Percentiles rank a stretch among this genome's conserved stretches.
Conservation (phyloP, 192 early-diverging fungal genomes). For the Thamnidium elegans region DNA sequence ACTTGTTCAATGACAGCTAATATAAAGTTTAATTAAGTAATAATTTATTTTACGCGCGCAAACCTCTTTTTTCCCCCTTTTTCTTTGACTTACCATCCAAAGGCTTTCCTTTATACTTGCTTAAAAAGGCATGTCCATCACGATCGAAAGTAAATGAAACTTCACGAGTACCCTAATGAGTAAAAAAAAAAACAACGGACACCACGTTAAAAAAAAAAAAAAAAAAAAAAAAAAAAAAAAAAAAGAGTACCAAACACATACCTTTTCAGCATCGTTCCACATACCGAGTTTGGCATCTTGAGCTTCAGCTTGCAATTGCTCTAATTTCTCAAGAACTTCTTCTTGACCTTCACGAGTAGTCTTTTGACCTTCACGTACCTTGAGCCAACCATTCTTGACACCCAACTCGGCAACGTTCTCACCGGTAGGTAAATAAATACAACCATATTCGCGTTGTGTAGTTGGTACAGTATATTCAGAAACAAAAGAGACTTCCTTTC, state of each 20-base stretch:
- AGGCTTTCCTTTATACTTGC: constrained; percentile 75
- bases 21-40: neutral
- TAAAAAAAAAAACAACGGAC: neutral
- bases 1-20: constrained; percentile 90
- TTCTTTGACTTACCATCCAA: constrained; percentile 56
- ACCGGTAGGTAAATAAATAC: constrained; percentile 42
- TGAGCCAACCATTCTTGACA: constrained; percentile 83
- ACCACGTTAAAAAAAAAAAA: neutral
- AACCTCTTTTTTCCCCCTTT: neutral
- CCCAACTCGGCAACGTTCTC: constrained; percentile 70
- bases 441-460: constrained; percentile 68
- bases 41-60: neutral
- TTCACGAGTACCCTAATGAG: constrained; percentile 43
- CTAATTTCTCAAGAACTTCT: constrained; percentile 46
- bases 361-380: constrained; percentile 64
- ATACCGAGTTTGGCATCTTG: constrained; percentile 68
- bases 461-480: constrained; percentile 73
- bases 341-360: constrained; percentile 37
- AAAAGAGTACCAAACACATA: constrained; percentile 9
- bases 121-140: constrained; percentile 71
- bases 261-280: constrained; percentile 60
- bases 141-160: constrained; percentile 56
- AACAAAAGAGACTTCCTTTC: constrained; percentile 84
- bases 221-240: too few species aligned
- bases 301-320: constrained; percentile 72